A percentile compares a stretch with the other conserved stretches of the same genome.
phyloP scores from a whole-genome alignment of 768 basidiomycete genomes.

The Auriculariales sp. region DNA sequence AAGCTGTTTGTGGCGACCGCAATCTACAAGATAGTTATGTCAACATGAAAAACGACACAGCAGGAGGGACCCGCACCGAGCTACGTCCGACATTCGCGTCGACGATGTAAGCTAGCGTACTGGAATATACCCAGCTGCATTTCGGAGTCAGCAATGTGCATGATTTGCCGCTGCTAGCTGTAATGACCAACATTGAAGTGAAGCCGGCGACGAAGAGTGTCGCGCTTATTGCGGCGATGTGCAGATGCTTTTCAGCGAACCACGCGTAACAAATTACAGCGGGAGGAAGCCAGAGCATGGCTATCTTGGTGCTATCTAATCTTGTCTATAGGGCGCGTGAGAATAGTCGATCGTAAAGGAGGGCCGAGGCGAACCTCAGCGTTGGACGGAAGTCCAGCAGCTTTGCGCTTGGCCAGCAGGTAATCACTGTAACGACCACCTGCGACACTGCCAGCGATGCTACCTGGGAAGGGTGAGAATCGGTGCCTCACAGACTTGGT shows the following conservation, averaged over 20 bases:
- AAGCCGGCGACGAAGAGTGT: conserved; percentile 63
- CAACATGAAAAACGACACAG: conserved; percentile 25
- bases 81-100: conserved; percentile 77
- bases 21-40: conserved; percentile 19
- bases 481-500: background rate
- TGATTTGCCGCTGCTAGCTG: too few relatives aligned
- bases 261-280: conserved; percentile 60
- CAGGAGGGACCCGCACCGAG: conserved; percentile 41
- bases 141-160: too few relatives aligned
- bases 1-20: conserved; percentile 54
- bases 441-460: conserved; percentile 34
- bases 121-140: conserved; percentile 51
- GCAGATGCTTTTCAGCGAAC: conserved; percentile 46
- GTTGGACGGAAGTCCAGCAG: too few relatives aligned
- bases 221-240: conserved; percentile 54
- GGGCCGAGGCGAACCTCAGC: too few relatives aligned
- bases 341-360: too few relatives aligned
- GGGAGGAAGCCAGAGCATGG: conserved; percentile 40
- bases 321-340: too few relatives aligned
- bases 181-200: conserved; percentile 56
- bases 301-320: conserved; percentile 50
- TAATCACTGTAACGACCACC: conserved; percentile 49
- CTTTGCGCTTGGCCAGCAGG: conserved; percentile 27
- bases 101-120: conserved; percentile 71
- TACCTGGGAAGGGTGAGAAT: conserved; percentile 19